A percentile compares a stretch with the other conserved stretches of the same genome.
Evolutionary conservation across 306 rosid genomes (phyloP).

Genomic region (Glycine latifolia): DNA sequence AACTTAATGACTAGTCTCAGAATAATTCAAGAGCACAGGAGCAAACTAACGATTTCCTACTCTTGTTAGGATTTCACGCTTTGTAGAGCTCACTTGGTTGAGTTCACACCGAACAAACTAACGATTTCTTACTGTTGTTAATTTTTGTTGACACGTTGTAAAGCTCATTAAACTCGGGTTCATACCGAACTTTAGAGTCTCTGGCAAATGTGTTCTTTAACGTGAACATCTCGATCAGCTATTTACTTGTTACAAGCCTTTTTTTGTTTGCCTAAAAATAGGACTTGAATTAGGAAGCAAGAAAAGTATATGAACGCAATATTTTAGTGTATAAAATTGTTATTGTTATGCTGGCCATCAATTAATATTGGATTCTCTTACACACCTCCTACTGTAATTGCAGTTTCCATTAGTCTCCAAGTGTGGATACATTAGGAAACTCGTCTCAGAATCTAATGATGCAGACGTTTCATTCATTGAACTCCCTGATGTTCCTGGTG

Average conservation of each 20-base stretch:
- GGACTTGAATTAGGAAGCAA: constrained; percentile 38
- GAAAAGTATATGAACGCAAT: background rate
- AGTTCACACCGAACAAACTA: background rate
- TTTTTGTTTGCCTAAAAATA: background rate
- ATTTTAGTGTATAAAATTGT: background rate
- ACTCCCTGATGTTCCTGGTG: constrained; percentile 80
- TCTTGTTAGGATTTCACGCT: background rate
- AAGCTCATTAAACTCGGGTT: background rate
- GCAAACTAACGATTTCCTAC: background rate
- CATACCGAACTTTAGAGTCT: background rate
- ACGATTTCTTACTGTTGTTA: background rate
- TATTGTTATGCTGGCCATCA: background rate
- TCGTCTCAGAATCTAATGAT: constrained; percentile 76
- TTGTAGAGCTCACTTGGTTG: background rate
- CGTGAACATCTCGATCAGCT: constrained; percentile 10
- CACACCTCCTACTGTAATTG: constrained; percentile 34
- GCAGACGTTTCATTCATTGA: constrained; percentile 66
- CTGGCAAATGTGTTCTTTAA: background rate
- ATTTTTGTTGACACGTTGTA: background rate
- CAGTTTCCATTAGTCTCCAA: constrained; percentile 94
- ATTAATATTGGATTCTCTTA: constrained; percentile 33
- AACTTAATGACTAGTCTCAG: background rate
- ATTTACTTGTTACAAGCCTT: background rate
- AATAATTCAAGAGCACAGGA: background rate
- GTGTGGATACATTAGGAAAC: constrained; percentile 81